phyloP scores from a whole-genome alignment of 2,329 filamentous ascomycete species.

The Aspergillus fructus region DNA sequence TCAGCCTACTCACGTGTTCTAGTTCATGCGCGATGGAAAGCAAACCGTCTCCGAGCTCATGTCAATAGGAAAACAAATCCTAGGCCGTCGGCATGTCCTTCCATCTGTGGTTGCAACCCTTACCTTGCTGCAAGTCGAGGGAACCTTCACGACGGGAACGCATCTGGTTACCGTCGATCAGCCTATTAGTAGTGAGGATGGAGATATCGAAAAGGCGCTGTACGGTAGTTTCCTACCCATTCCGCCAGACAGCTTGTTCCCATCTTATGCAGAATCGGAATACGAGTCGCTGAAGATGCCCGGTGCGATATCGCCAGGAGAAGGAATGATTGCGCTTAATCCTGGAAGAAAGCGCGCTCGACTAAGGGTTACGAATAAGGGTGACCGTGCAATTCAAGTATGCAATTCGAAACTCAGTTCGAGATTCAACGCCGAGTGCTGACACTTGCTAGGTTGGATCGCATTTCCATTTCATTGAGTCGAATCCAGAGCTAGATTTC shows the following conservation, averaged over 20 bases:
- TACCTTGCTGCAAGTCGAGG: constrained; percentile 85
- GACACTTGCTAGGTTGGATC: constrained; percentile 65
- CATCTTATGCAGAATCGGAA: constrained; percentile 58
- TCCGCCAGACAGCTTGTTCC: constrained; percentile 67
- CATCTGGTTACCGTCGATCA: constrained; percentile 94
- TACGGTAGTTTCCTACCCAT: constrained; percentile 90
- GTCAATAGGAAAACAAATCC: constrained; percentile 85
- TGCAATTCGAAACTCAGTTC: no score
- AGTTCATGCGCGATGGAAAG: constrained; percentile 92
- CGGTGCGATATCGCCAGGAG: constrained; percentile 74
- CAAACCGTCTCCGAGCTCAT: constrained; percentile 93
- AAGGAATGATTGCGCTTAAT: constrained; percentile 69
- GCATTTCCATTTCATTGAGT: constrained; percentile 95
- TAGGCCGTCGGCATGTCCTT: constrained; percentile 86
- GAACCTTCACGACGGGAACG: constrained; percentile 85
- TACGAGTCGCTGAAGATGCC: constrained; percentile 70
- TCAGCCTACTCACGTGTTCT: no score
- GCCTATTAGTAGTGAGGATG: constrained; percentile 81
- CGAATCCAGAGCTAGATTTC: constrained; percentile 86
- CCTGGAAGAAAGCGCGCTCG: constrained; percentile 70
- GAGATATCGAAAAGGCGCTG: constrained; percentile 79
- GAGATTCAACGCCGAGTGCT: no score
- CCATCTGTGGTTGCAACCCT: constrained; percentile 78
- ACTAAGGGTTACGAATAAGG: constrained; percentile 77
- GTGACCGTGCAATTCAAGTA: constrained; percentile 74